phyloP scores from a whole-genome alignment of 2,329 filamentous ascomycete species.

The Phialophora chinensis region DNA sequence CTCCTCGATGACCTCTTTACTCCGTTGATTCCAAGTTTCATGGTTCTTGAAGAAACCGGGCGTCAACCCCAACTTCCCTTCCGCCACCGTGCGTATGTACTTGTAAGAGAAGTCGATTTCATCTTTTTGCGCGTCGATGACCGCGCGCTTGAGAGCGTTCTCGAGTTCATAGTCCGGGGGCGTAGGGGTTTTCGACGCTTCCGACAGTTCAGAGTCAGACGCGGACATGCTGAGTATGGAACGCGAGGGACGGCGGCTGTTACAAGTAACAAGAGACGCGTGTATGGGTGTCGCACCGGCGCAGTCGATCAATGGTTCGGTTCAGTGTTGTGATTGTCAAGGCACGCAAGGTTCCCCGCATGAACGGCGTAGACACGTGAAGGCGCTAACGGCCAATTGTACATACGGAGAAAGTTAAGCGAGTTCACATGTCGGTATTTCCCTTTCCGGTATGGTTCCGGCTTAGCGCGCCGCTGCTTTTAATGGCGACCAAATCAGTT shows the following conservation, averaged over 20 bases:
- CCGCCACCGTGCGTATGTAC: constrained; percentile 59
- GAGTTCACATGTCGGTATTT: no score
- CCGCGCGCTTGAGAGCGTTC: constrained; percentile 47
- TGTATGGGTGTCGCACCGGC: neutral
- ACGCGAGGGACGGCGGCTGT: neutral
- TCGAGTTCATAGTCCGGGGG: constrained; percentile 48
- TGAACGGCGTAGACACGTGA: constrained; percentile 14
- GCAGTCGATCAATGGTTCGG: constrained; percentile 1
- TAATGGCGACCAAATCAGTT: neutral
- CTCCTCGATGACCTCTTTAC: constrained; percentile 60
- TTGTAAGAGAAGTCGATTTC: constrained; percentile 63
- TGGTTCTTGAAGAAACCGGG: constrained; percentile 63
- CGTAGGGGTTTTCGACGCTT: constrained; percentile 31
- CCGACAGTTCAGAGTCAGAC: constrained; percentile 44
- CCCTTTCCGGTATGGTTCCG: neutral
- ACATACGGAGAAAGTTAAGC: neutral
- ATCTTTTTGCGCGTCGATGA: constrained; percentile 44
- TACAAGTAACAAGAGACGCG: neutral
- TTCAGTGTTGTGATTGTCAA: constrained; percentile 4
- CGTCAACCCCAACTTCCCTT: constrained; percentile 58
- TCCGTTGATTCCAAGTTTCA: constrained; percentile 60
- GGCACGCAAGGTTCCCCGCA: constrained; percentile 21
- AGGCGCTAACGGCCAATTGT: neutral
- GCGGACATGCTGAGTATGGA: neutral
- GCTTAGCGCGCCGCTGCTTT: neutral